phyloP scores from a whole-genome alignment of 371 early-diverging fungal species.

The Mortierella sp. region DNA sequence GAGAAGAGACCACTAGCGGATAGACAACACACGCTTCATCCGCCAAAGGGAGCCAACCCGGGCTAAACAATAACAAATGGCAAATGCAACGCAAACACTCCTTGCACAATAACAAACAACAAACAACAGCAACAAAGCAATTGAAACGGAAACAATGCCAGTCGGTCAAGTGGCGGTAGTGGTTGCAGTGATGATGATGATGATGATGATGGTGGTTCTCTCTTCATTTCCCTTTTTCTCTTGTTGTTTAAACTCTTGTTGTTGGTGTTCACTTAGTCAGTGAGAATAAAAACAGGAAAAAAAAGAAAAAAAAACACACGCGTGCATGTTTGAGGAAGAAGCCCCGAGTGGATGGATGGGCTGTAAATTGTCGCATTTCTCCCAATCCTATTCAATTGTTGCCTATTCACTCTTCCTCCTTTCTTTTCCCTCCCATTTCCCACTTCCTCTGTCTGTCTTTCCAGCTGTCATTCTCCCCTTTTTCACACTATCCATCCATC shows the following conservation, averaged over 20 bases:
- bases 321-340: slow-evolving; percentile 3
- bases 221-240: background rate
- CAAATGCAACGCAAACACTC: background rate
- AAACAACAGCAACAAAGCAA: background rate
- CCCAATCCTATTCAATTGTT: background rate
- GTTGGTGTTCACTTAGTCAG: background rate
- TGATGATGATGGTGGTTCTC: background rate
- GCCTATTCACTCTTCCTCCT: background rate
- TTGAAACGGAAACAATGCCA: background rate
- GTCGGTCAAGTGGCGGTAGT: background rate
- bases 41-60: slow-evolving; percentile 3
- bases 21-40: background rate
- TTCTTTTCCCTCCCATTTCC: background rate
- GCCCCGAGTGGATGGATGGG: background rate
- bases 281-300: background rate
- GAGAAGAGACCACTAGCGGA: background rate
- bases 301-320: background rate
- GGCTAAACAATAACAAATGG: slow-evolving; percentile 5
- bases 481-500: background rate
- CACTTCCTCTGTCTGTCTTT: background rate
- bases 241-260: too few species aligned
- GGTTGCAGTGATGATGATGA: background rate
- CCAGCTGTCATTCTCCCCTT: background rate
- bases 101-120: background rate
- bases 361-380: background rate